Evolutionary conservation across 2,329 filamentous ascomycete species (phyloP).

Genomic region (Xylariaceae sp.): DNA sequence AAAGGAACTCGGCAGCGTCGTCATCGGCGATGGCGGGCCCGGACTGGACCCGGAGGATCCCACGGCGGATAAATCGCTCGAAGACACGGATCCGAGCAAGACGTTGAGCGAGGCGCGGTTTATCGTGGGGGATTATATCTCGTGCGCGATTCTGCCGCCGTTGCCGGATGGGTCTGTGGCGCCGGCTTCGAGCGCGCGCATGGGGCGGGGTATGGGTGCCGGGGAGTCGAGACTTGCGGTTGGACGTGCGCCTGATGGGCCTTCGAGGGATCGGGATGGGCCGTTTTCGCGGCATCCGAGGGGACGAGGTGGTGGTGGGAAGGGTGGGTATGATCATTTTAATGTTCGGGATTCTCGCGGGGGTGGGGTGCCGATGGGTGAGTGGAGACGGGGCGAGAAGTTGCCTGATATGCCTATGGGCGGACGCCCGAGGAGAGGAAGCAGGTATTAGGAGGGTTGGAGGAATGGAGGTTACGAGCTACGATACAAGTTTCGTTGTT

Average conservation of each 20-base stretch:
- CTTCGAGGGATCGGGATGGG: slow-evolving; percentile 17
- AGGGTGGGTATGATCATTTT: slow-evolving; percentile 35
- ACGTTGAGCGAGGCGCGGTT: slow-evolving; percentile 73
- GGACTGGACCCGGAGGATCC: slow-evolving; percentile 31
- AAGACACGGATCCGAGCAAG: slow-evolving; percentile 55
- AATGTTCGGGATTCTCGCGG: slow-evolving; percentile 35
- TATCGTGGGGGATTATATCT: slow-evolving; percentile 83
- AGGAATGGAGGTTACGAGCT: not conserved
- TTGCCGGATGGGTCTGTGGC: slow-evolving; percentile 68
- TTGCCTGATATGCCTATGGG: slow-evolving; percentile 47
- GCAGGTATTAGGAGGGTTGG: slow-evolving; percentile 31
- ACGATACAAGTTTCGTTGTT: not conserved
- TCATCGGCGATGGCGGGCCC: slow-evolving; percentile 59
- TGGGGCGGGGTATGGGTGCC: slow-evolving; percentile 38
- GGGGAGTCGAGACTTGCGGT: slow-evolving; percentile 33
- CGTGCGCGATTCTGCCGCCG: slow-evolving; percentile 74
- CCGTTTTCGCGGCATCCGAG: slow-evolving; percentile 6
- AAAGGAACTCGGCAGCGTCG: slow-evolving; percentile 77
- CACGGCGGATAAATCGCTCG: slow-evolving; percentile 36
- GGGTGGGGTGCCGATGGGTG: slow-evolving; percentile 47
- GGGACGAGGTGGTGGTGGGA: slow-evolving; percentile 22
- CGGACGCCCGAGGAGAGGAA: slow-evolving; percentile 39
- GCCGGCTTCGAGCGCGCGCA: slow-evolving; percentile 49
- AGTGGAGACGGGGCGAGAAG: slow-evolving; percentile 63
- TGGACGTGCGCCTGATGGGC: slow-evolving; percentile 21